Evolutionary conservation across 78 protist species (phyloP), one percentile per base, ranked within the genome.

Genomic region (Speleostelium caveatum): DNA sequence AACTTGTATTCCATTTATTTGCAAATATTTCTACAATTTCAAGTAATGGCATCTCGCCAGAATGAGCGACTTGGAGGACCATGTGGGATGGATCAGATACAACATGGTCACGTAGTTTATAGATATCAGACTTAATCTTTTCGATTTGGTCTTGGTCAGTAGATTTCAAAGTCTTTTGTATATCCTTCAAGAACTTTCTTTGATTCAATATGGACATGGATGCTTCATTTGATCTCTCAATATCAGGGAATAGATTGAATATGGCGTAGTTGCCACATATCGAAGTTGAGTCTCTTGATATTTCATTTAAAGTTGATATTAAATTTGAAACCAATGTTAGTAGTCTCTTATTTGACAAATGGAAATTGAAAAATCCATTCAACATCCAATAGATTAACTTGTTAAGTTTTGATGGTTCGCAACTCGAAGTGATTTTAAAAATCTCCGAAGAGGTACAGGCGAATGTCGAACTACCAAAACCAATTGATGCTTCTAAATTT

Each of bases 201-300:
- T 78, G 87, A 19, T 65, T 32, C 35, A 49, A 78, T 5, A 78
- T 65, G 12, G 75, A 65, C 33, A 78, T 78, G 2, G 45, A 21
- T 10, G 45, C 26, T 19, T 78, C 63, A 35, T 78, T 62, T 6
- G 75, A 45, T 2, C 7, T 65, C 1, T 33, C 2, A 33, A 21
- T 33, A 30, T 78, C 53, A 4, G 74, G 65, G 8, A 51, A 17
- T 35, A 78, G 33, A 0, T 10, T 22, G 51, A 1, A 22, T 1
- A 30, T 36, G 2, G 66, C 2, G 45, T 33, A 51, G 12, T 19
- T 6, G 22, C 42, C 56, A 26, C 74, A 78, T 28, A 78, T 53
- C 7, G 53, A 32, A 0, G 76, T 28, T 8, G 76, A 26, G 26
- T 78, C 87, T 58, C 59, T 41, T 42, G 30, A 28, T 5, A 36